phyloP scores from a whole-genome alignment of 225 moss, liverwort and hornwort species.

The Antitrichia curtipendula region DNA sequence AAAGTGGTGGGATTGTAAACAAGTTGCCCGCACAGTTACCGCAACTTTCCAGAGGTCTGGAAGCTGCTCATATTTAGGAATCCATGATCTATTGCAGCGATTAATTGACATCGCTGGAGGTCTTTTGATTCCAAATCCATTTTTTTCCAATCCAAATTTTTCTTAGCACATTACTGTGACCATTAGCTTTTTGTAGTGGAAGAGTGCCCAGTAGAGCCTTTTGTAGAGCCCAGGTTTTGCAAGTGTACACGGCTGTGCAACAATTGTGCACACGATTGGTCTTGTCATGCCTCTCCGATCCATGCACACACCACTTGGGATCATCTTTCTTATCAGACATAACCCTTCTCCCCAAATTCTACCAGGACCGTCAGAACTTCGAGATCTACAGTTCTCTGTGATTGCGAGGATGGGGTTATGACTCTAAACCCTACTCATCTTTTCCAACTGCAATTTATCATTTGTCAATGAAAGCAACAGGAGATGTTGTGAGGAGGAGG shows the following conservation, averaged over 20 bases:
- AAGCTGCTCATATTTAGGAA: not conserved
- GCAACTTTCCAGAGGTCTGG: not conserved
- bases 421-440: not conserved
- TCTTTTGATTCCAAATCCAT: not conserved
- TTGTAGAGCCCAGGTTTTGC: conserved; percentile 2
- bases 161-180: not conserved
- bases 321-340: not conserved
- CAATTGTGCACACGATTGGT: not conserved
- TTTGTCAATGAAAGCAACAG: not conserved
- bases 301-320: not conserved
- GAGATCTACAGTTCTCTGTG: not conserved
- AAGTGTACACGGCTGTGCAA: not conserved
- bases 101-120: not conserved
- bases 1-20: conserved; percentile 66
- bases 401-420: not conserved
- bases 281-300: not conserved
- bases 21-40: not conserved
- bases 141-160: not conserved
- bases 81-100: not conserved
- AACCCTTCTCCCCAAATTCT: not conserved
- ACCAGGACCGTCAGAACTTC: not conserved
- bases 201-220: not conserved
- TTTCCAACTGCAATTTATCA: not conserved
- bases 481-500: not conserved
- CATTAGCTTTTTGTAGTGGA: not conserved